These are phyloP conservation scores for Castanea sativa DNA, from an alignment of 306 rosid genomes.

Conservation along the genomic window DNA sequence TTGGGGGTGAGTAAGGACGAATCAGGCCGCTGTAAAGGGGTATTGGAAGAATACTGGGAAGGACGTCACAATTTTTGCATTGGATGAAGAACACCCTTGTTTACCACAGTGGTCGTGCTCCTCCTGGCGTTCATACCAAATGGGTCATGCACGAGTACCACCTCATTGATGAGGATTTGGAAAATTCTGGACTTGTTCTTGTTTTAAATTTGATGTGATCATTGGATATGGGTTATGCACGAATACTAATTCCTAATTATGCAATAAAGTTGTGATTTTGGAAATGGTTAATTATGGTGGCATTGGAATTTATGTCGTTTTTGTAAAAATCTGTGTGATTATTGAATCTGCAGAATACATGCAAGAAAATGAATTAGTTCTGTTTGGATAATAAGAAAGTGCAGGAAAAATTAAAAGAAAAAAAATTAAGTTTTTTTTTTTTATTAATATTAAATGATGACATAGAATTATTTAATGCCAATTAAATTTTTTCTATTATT, in stretches of 20 bases:
- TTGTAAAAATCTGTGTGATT: too few species aligned
- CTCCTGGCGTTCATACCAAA: conserved; percentile 62
- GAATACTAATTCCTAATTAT: neutral
- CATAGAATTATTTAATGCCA: too few species aligned
- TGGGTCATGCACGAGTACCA: conserved; percentile 98
- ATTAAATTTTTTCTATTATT: too few species aligned
- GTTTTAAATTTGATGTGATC: conserved; percentile 16
- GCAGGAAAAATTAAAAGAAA: too few species aligned
- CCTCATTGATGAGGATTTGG: conserved; percentile 53
- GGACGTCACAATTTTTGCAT: conserved; percentile 37
- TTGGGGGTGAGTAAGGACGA: conserved; percentile 40
- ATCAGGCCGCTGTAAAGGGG: conserved; percentile 74
- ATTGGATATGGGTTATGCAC: too few species aligned
- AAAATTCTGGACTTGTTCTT: conserved; percentile 44
- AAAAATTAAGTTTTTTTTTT: too few species aligned
- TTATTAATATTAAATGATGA: too few species aligned
- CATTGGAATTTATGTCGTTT: conserved; percentile 15
- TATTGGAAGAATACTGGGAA: conserved; percentile 98
- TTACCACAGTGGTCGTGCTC: conserved; percentile 78
- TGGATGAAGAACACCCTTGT: conserved; percentile 93
- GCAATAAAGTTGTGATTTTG: neutral
- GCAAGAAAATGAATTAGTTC: too few species aligned
- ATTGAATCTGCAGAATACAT: too few species aligned
- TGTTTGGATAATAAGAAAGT: too few species aligned
- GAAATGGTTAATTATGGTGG: conserved; percentile 8